These are phyloP conservation scores for Solanum chmielewskii DNA, from an alignment of 257 asterid genomes.

Conservation along the genomic window DNA sequence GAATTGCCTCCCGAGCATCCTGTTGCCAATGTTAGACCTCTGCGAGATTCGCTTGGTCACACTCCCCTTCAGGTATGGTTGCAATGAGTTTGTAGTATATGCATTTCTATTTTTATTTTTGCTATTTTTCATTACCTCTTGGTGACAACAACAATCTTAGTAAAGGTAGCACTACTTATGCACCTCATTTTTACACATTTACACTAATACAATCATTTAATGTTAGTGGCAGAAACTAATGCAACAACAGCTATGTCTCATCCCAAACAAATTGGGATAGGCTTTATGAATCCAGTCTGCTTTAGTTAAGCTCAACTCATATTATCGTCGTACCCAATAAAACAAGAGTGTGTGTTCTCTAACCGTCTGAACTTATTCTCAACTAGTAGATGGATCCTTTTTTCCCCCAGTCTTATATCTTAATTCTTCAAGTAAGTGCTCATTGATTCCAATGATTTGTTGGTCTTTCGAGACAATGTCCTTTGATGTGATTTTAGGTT, in stretches of 20 bases:
- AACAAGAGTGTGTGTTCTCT: not conserved
- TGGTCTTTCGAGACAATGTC: not conserved
- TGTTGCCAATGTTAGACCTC: constrained; percentile 84
- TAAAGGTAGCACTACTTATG: not conserved
- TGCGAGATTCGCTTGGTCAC: constrained; percentile 92
- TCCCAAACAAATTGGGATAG: not conserved
- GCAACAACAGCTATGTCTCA: not conserved
- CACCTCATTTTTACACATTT: not conserved
- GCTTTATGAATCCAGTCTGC: not conserved
- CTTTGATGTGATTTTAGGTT: not conserved
- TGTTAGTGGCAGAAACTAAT: not conserved
- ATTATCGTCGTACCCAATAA: not conserved
- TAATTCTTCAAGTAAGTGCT: not conserved
- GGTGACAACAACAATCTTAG: not conserved
- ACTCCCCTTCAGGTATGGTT: constrained; percentile 83
- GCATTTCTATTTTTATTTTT: not conserved
- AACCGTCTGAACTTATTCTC: not conserved
- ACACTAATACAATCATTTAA: not conserved
- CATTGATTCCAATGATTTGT: not conserved
- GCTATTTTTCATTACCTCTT: not conserved
- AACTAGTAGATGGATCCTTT: not conserved
- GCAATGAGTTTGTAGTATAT: not conserved
- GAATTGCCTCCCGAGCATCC: constrained; percentile 99
- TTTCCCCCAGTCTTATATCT: not conserved
- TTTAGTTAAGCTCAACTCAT: not conserved